Base-by-base conservation (phyloP, 805 yeast genomes). In the Saturnispora gosingensis region DNA sequence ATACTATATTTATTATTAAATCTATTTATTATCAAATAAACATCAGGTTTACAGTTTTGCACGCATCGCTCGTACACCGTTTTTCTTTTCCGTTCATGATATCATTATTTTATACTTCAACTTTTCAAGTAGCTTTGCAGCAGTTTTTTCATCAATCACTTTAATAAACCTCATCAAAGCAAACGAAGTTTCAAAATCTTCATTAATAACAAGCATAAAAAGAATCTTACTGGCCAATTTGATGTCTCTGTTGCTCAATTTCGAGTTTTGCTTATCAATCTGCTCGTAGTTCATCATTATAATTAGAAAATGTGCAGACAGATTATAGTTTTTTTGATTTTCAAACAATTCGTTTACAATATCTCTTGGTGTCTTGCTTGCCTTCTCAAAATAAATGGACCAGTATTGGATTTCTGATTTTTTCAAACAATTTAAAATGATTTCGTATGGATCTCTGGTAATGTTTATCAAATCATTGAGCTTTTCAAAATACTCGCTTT, bases 121-220 rank as follows among this genome's bases (percentile, higher is more conserved):
- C 34, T 54, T 59, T 16, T 52, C 65, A 6, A 74, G 69, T 32
- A 73, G 62, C 3, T 73, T 74, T 52, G 73, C 57, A 48, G 66
- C 64, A 18, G 61, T 53, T 24, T 60, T 57, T 34, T 64, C 68
- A 48, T 68, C 81, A 35, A 78, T 67, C 16, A 78, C 59, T 58
- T 78, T 78, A 50, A 78, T 71, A 56, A 76, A 78, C 46, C 83
- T 66, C 49, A 80, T 69, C 51, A 78, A 63, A 56, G 78, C 82
- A 60, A 76, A 77, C 42, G 81, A 73, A 59, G 79, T 75, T 44
- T 75, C 80, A 71, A 76, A 78, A 51, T 70, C 67, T n/a, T 68
- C 67, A 7, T 61, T 59, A 36, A 66, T 66, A 16, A 67, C 63
- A 48, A 78, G 65, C 63, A 74, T 72, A 49, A 65, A 62, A 43